A percentile compares a stretch with the other conserved stretches of the same genome.
phyloP scores from a whole-genome alignment of 2,329 filamentous ascomycete species.

The Epichloe coenophiala region DNA sequence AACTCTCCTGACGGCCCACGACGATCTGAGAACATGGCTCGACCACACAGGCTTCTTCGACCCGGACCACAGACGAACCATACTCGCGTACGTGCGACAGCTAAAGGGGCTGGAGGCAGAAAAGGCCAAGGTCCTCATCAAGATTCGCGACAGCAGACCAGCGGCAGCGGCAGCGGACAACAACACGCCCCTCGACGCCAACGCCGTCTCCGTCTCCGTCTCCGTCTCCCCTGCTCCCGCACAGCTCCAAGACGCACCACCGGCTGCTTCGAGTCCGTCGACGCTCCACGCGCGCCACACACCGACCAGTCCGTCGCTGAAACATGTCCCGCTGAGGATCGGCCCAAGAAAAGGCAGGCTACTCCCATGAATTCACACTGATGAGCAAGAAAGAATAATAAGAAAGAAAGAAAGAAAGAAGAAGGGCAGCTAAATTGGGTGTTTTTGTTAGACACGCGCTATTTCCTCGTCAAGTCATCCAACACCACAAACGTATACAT shows the following conservation, averaged over 20 bases:
- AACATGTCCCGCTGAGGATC: neutral
- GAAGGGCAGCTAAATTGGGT: neutral
- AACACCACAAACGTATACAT: constrained; percentile 26
- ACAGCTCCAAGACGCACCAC: neutral
- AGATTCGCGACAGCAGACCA: constrained; percentile 7
- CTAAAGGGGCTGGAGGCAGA: constrained; percentile 11
- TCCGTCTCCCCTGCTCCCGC: neutral
- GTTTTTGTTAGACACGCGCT: constrained; percentile 10
- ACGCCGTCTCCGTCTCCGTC: neutral
- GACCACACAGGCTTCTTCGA: constrained; percentile 14
- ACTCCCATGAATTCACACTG: neutral
- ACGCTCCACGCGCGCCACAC: neutral
- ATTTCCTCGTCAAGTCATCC: constrained; percentile 29
- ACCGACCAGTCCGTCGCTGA: neutral
- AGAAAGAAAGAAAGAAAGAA: neutral
- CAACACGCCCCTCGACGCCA: neutral
- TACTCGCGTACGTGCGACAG: constrained; percentile 8
- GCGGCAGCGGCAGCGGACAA: too few species aligned
- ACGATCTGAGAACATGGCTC: constrained; percentile 13
- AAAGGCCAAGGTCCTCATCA: constrained; percentile 8
- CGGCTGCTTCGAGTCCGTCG: neutral
- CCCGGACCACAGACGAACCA: constrained; percentile 6
- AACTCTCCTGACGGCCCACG: constrained; percentile 3
- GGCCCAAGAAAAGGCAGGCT: neutral
- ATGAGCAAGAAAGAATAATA: too few species aligned